Conservation (phyloP, 208 protist species). For the Borovskyia barvae region DNA sequence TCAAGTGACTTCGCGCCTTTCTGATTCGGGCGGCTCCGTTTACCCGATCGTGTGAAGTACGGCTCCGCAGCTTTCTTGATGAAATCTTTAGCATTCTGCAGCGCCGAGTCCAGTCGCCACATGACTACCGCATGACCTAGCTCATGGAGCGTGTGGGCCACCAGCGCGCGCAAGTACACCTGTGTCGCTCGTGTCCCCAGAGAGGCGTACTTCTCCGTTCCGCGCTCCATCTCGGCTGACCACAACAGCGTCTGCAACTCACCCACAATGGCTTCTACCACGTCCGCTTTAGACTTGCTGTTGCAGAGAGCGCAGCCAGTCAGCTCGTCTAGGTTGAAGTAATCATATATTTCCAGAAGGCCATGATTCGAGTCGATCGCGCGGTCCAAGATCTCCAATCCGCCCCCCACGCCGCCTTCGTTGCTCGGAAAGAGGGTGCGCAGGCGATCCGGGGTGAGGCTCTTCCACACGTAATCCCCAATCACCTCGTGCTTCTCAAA, state of each 20-base stretch:
- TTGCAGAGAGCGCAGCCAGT: constrained; percentile 49
- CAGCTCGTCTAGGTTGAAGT: constrained; percentile 62
- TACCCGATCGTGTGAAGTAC: constrained; percentile 2
- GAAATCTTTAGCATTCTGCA: constrained; percentile 30
- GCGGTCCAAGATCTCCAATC: constrained; percentile 45
- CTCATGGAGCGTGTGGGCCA: constrained; percentile 70
- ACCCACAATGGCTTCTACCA: constrained; percentile 81
- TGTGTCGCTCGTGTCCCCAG: constrained; percentile 14
- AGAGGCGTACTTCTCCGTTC: constrained; percentile 24
- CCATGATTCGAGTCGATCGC: constrained; percentile 75
- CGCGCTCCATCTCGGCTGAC: constrained; percentile 44
- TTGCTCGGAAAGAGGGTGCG: constrained; percentile 49
- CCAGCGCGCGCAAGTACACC: constrained; percentile 50
- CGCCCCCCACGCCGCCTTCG: constrained; percentile 36
- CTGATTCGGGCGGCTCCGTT: not conserved
- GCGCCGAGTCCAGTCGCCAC: constrained; percentile 60
- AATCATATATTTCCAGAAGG: constrained; percentile 82
- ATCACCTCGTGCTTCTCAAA: constrained; percentile 87
- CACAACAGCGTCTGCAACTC: constrained; percentile 77
- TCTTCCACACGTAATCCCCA: constrained; percentile 78
- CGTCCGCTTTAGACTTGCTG: constrained; percentile 83
- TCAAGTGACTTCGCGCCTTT: too few species aligned
- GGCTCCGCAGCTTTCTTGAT: constrained; percentile 8
- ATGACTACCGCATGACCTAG: constrained; percentile 79
- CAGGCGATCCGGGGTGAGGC: constrained; percentile 59